These are phyloP conservation scores for Phytophthora syringae DNA, from an alignment of 352 stramenopile genomes.

Conservation along the genomic window DNA sequence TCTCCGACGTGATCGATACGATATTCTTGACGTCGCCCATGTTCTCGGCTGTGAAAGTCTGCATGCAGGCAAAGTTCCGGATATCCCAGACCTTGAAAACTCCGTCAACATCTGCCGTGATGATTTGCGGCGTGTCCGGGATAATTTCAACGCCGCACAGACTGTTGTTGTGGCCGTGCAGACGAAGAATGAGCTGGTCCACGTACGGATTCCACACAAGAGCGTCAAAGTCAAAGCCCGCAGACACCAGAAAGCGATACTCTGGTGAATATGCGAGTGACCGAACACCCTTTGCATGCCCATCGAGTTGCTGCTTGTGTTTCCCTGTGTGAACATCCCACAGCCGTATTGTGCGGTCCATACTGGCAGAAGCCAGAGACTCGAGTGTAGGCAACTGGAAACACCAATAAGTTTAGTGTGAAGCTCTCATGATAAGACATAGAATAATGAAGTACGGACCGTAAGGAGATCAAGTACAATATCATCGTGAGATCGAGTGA, in stretches of 20 bases:
- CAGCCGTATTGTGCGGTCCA: slow-evolving; percentile 90
- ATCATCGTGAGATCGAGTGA: slow-evolving; percentile 85
- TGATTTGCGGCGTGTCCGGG: slow-evolving; percentile 84
- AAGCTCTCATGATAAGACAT: not conserved
- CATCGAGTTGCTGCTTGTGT: slow-evolving; percentile 86
- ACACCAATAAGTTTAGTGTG: slow-evolving; percentile 1
- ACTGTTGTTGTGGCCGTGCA: slow-evolving; percentile 88
- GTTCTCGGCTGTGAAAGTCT: slow-evolving; percentile 85
- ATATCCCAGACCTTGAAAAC: slow-evolving; percentile 92
- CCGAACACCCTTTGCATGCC: slow-evolving; percentile 83
- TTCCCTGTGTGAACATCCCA: slow-evolving; percentile 89
- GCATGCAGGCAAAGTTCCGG: slow-evolving; percentile 90
- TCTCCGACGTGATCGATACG: slow-evolving; percentile 68
- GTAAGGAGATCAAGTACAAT: slow-evolving; percentile 88
- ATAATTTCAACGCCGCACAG: slow-evolving; percentile 90
- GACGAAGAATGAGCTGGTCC: slow-evolving; percentile 84
- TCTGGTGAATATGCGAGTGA: slow-evolving; percentile 84
- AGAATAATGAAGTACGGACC: slow-evolving; percentile 34
- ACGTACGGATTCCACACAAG: slow-evolving; percentile 93
- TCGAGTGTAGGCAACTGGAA: slow-evolving; percentile 76
- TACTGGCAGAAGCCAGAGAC: slow-evolving; percentile 83
- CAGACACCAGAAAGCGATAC: slow-evolving; percentile 88
- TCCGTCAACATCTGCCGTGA: slow-evolving; percentile 85
- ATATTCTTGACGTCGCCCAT: slow-evolving; percentile 80
- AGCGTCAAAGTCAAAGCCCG: slow-evolving; percentile 89